Evolutionary conservation across 768 basidiomycete species (phyloP).

Genomic region (Naematelia aurantialba): DNA sequence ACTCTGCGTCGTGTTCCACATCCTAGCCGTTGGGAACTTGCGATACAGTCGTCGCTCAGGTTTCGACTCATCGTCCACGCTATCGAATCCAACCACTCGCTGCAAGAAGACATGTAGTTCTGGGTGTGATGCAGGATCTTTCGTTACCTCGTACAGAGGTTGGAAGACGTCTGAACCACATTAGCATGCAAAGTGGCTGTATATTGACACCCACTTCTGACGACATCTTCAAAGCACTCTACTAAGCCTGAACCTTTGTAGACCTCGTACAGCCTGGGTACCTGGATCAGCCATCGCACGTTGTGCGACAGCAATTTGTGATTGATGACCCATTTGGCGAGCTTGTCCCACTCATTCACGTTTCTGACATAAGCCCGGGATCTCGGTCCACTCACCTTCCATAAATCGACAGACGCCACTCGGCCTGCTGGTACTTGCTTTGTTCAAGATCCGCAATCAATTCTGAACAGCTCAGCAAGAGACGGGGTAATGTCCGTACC

Average conservation of each 20-base stretch:
- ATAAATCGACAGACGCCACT: constrained; percentile 96
- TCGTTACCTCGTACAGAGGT: constrained; percentile 93
- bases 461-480: constrained; percentile 57
- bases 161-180: constrained; percentile 71
- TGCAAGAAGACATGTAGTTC: constrained; percentile 93
- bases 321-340: constrained; percentile 93
- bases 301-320: constrained; percentile 94
- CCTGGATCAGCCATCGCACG: constrained; percentile 94
- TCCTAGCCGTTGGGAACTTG: constrained; percentile 84
- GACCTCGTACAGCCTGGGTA: constrained; percentile 89
- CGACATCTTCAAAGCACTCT: constrained; percentile 82
- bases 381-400: constrained; percentile 57
- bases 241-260: constrained; percentile 86
- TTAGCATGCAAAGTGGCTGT: neutral
- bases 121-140: constrained; percentile 81
- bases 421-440: constrained; percentile 98
- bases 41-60: constrained; percentile 82
- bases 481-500: constrained; percentile 55
- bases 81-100: constrained; percentile 92
- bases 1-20: constrained; percentile 84
- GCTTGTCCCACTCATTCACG: constrained; percentile 88
- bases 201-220: constrained; percentile 67
- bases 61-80: constrained; percentile 98
- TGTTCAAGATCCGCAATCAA: constrained; percentile 96
- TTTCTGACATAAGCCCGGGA: constrained; percentile 21